Percentiles rank a stretch among this genome's conserved stretches.
phyloP scores from a whole-genome alignment of 495 filamentous ascomycete species.

The Penicillium lagena region DNA sequence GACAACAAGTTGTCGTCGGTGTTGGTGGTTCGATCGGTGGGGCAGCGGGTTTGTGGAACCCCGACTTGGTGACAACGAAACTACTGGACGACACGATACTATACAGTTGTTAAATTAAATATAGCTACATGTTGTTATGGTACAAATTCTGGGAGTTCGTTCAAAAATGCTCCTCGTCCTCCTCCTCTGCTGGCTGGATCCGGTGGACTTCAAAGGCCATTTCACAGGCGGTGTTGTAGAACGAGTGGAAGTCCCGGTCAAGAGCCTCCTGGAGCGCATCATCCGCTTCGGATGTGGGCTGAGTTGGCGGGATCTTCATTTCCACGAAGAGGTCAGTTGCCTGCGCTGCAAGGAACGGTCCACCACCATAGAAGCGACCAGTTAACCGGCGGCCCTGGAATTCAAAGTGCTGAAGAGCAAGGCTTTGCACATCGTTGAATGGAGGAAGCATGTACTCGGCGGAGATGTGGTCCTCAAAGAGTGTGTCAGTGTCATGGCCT shows the following conservation, averaged over 20 bases:
- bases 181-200: no score
- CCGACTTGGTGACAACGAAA: no score
- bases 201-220: conserved; percentile 30
- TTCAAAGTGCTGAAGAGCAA: conserved; percentile 21
- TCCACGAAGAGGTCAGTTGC: conserved; percentile 25
- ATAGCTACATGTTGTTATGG: no score
- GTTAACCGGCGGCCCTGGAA: conserved; percentile 20
- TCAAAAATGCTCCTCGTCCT: no score
- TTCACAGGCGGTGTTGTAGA: conserved; percentile 29
- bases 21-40: no score
- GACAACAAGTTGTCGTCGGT: no score
- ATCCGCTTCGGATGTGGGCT: neutral
- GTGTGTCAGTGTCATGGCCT: neutral
- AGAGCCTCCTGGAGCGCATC: conserved; percentile 3
- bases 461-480: conserved; percentile 1
- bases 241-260: conserved; percentile 26
- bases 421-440: conserved; percentile 18
- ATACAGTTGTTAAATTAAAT: no score
- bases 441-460: conserved; percentile 33
- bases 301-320: conserved; percentile 14
- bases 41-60: no score
- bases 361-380: conserved; percentile 26
- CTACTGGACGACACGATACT: no score
- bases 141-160: no score
- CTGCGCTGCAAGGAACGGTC: conserved; percentile 21